Evolutionary conservation across 441 rosid genomes (phyloP), one percentile per base, ranked within the genome.

Genomic region (Erodium chrysanthum): DNA sequence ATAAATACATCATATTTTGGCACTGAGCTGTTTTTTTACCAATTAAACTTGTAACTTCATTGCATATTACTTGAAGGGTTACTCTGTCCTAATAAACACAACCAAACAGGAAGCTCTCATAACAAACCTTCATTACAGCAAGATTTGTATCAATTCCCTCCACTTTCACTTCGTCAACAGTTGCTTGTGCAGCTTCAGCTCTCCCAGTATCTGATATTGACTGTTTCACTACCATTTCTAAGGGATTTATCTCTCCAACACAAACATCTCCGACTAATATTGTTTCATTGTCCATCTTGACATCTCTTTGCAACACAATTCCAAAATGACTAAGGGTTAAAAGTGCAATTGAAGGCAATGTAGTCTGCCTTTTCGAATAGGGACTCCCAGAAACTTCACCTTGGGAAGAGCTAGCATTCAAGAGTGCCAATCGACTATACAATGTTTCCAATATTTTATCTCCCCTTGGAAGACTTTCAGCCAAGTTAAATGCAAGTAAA

Each of bases 391-490:
- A 46, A 62, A 66, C 73, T 25, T 74, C 84, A 67, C 22, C 70
- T 37, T 75, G 79, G 50, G 72, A 72, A 72, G 77, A 59, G 69
- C 73, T 66, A 18, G 70, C 66, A 76, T 76, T 77, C 66, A 86
- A 68, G 64, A 87, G 89, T 22, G 81, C 80, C 66, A 92, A 74
- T 72, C 84, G 85, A 56, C 74, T 81, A 48, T 83, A 81, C 46
- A 89, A 81, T 74, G 96, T 83, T 79, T 83, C 83, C 81, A 90
- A 72, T 70, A 92, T 85, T 71, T 64, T 76, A 77, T 92, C 96
- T 67, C 98, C 98, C 66, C 88, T 75, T 18, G 96, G 98, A 72
- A 90, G 91, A 77, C 96, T 87, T 86, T 90, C 96, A 73, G 96
- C 96, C 65, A 92, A 81, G 81, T 85, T 90, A 76, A 90, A 90